These are phyloP conservation scores for Penicillium janthinellum DNA, from an alignment of 2,329 filamentous ascomycete species.

Conservation along the genomic window DNA sequence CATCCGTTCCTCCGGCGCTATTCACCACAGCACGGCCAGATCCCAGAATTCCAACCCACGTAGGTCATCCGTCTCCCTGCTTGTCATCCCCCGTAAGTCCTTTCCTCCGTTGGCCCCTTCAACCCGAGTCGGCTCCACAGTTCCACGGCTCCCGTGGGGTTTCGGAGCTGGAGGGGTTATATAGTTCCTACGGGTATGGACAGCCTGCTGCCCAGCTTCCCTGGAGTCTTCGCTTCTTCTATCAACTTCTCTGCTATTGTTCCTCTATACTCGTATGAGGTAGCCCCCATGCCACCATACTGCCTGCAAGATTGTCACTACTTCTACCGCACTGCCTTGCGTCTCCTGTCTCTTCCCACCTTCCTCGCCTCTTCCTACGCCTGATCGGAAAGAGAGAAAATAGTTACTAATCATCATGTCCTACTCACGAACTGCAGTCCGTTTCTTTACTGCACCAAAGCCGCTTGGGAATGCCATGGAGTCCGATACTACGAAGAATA, in stretches of 20 bases:
- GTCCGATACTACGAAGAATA: conserved; percentile 13
- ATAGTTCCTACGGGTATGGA: conserved; percentile 7
- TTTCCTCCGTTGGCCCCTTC: conserved; percentile 21
- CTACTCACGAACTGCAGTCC: conserved; percentile 64
- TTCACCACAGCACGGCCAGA: conserved; percentile 12
- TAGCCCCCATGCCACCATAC: conserved; percentile 71
- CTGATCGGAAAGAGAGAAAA: conserved; percentile 30
- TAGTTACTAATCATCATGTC: conserved; percentile 58
- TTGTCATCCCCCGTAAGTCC: conserved; percentile 19
- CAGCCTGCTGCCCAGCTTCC: not conserved
- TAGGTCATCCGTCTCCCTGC: conserved; percentile 6
- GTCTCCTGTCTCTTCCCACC: conserved; percentile 80
- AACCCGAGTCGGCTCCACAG: conserved; percentile 19
- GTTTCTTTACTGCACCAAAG: conserved; percentile 70
- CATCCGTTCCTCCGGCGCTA: conserved; percentile 41
- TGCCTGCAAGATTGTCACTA: conserved; percentile 88
- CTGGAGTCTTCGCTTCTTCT: not conserved
- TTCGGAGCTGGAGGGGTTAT: conserved; percentile 5
- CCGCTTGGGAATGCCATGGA: conserved; percentile 72
- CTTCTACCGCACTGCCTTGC: conserved; percentile 87
- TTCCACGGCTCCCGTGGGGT: conserved; percentile 2
- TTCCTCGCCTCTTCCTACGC: conserved; percentile 74
- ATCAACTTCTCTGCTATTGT: conserved; percentile 10
- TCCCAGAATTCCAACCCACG: conserved; percentile 11
- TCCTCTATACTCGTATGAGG: conserved; percentile 39